Evolutionary conservation across 257 asterid species (phyloP).

Genomic region (Vinca minor): DNA sequence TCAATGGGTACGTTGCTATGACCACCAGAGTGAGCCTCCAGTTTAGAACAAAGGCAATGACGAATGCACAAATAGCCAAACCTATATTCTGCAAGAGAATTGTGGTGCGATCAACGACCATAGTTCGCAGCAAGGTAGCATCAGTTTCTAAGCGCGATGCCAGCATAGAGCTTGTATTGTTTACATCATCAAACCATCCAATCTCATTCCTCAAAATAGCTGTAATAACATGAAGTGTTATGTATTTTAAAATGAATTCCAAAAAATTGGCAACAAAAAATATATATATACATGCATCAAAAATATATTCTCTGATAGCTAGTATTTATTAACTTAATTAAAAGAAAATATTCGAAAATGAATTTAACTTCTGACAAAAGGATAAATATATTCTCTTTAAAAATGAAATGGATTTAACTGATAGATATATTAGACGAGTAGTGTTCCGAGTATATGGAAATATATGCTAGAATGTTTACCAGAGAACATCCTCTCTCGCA

Average conservation of each 20-base stretch:
- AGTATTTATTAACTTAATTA: neutral
- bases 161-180: constrained; percentile 74
- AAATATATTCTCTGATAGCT: neutral
- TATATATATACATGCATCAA: no score
- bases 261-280: no score
- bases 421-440: neutral
- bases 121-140: constrained; percentile 68
- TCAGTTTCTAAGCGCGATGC: constrained; percentile 80
- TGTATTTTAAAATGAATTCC: neutral
- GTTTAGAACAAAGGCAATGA: constrained; percentile 86
- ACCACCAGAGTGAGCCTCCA: constrained; percentile 96
- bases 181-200: constrained; percentile 81
- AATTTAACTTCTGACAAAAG: neutral
- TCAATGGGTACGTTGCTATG: constrained; percentile 77
- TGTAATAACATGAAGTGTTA: constrained; percentile 26
- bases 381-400: neutral
- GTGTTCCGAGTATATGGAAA: neutral
- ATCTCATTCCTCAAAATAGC: constrained; percentile 93
- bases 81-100: constrained; percentile 85
- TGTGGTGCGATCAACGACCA: constrained; percentile 86
- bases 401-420: neutral
- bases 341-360: neutral
- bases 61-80: constrained; percentile 62
- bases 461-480: constrained; percentile 33
- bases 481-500: constrained; percentile 76